Evolutionary conservation across 768 basidiomycete genomes (phyloP).

Genomic region (Auricularia auricula-judae): DNA sequence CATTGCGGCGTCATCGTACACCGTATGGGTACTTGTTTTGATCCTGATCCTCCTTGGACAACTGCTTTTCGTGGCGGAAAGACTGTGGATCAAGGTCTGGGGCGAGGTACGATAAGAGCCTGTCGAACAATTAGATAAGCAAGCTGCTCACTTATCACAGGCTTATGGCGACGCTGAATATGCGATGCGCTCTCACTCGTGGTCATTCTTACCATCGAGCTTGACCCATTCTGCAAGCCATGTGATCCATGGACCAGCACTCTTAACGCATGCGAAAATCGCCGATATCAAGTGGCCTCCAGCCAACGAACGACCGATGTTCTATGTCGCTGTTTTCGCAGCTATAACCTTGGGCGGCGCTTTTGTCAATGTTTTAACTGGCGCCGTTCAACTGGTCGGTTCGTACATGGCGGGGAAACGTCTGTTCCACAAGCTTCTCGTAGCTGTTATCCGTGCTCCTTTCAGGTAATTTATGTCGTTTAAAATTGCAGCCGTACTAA

Average conservation of each 20-base stretch:
- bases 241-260: background rate
- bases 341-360: slow-evolving; percentile 44
- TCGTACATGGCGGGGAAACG: slow-evolving; percentile 13
- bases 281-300: slow-evolving; percentile 9
- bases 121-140: background rate
- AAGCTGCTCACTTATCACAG: background rate
- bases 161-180: background rate
- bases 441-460: slow-evolving; percentile 65
- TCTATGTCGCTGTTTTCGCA: slow-evolving; percentile 61
- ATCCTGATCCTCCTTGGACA: slow-evolving; percentile 18
- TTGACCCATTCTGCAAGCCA: background rate
- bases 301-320: slow-evolving; percentile 51
- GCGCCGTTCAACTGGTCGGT: slow-evolving; percentile 38
- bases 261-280: background rate
- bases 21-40: slow-evolving; percentile 8
- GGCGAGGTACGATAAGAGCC: slow-evolving; percentile 15
- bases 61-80: slow-evolving; percentile 45
- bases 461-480: slow-evolving; percentile 35
- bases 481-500: background rate
- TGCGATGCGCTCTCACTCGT: background rate
- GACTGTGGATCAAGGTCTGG: slow-evolving; percentile 60
- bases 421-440: slow-evolving; percentile 42
- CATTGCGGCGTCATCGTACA: slow-evolving; percentile 17
- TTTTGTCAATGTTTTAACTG: slow-evolving; percentile 33
- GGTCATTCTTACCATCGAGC: background rate